A percentile compares a stretch with the other conserved stretches of the same genome.
Evolutionary conservation across 116 monocot genomes (phyloP).

Genomic region (Trichopus zeylanicus): DNA sequence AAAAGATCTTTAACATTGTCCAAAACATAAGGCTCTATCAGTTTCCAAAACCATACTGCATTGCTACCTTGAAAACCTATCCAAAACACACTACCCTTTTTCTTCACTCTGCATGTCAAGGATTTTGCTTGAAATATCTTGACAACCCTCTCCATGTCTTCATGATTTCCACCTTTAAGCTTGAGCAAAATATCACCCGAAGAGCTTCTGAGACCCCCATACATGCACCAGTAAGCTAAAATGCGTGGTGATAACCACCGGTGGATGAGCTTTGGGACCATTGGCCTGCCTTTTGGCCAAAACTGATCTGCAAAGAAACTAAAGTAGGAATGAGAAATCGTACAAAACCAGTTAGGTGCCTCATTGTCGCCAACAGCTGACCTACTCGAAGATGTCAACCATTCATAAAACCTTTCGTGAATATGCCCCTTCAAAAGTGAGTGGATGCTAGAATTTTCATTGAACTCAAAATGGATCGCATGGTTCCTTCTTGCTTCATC

Average conservation of each 20-base stretch:
- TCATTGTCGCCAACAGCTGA: slow-evolving; percentile 21
- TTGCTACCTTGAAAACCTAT: slow-evolving; percentile 66
- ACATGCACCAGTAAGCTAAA: slow-evolving; percentile 96
- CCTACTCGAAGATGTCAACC: slow-evolving; percentile 40
- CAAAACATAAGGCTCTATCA: slow-evolving; percentile 56
- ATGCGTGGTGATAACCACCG: slow-evolving; percentile 70
- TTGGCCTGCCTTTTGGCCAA: slow-evolving; percentile 28
- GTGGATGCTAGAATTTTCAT: slow-evolving; percentile 38
- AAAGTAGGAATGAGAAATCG: slow-evolving; percentile 55
- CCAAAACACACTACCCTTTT: slow-evolving; percentile 68
- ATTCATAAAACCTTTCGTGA: slow-evolving; percentile 66
- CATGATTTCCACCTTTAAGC: slow-evolving; percentile 46
- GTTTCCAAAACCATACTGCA: slow-evolving; percentile 53
- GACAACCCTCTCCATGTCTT: slow-evolving; percentile 54
- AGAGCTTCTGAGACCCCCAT: slow-evolving; percentile 48
- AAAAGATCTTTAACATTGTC: slow-evolving; percentile 28
- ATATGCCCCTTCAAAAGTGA: slow-evolving; percentile 51
- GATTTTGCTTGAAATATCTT: slow-evolving; percentile 44
- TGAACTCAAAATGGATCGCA: slow-evolving; percentile 53
- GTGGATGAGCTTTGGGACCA: slow-evolving; percentile 70
- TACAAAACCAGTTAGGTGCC: slow-evolving; percentile 44
- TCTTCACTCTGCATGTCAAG: slow-evolving; percentile 59
- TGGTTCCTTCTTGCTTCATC: slow-evolving; percentile 43
- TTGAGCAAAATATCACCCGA: slow-evolving; percentile 74
- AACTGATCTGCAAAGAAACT: slow-evolving; percentile 74